Conservation (phyloP, 2,329 filamentous ascomycete species). For the Eurotiales sp. region DNA sequence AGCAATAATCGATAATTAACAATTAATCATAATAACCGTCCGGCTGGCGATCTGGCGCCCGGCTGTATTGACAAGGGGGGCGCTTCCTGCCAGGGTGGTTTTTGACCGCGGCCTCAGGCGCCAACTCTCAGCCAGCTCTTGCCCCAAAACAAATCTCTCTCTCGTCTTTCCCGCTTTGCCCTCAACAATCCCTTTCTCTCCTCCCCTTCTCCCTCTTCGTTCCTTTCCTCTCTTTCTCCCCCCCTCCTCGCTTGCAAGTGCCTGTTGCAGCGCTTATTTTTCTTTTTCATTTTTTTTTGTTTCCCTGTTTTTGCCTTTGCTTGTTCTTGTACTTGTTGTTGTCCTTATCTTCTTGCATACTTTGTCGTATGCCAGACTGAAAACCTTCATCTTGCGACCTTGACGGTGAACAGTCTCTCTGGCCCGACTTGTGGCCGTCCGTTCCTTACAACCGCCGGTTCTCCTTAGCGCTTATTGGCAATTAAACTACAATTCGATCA, state of each 20-base stretch:
- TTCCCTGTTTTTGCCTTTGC: constrained; percentile 12
- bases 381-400: no score
- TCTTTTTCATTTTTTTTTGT: constrained; percentile 16
- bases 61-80: no score
- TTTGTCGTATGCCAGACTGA: constrained; percentile 11
- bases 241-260: constrained; percentile 13
- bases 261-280: constrained; percentile 12
- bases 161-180: constrained; percentile 4
- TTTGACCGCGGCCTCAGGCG: constrained; percentile 4
- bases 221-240: constrained; percentile 17
- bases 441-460: constrained; percentile 28
- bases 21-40: no score
- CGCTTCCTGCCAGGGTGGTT: no score
- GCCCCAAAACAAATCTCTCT: constrained; percentile 5
- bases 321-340: constrained; percentile 13
- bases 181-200: constrained; percentile 12
- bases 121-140: constrained; percentile 1
- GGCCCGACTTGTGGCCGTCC: constrained; percentile 36
- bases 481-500: not conserved
- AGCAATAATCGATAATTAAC: no score
- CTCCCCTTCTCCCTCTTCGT: constrained; percentile 17
- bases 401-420: no score
- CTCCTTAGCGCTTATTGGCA: not conserved
- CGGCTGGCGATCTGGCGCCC: no score
- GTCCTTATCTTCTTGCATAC: constrained; percentile 6